Evolutionary conservation across 257 asterid genomes (phyloP).

Genomic region (Schizonepeta tenuifolia): DNA sequence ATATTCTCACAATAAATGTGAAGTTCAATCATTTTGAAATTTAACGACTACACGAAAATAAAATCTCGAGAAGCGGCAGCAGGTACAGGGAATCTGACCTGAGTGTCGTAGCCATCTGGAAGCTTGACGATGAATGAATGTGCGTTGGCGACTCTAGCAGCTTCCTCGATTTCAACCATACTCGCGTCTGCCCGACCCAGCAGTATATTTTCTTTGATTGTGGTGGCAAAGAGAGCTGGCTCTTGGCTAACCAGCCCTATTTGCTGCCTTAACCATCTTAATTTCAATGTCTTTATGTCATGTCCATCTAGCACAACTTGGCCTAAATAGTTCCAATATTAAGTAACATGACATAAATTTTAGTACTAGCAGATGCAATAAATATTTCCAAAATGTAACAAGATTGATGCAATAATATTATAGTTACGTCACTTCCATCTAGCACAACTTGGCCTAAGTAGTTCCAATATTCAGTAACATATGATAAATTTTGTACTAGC

Average conservation of each 20-base stretch:
- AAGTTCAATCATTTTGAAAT: not conserved
- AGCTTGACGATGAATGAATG: conserved; percentile 81
- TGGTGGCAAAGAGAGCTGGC: conserved; percentile 87
- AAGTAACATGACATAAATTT: conserved; percentile 26
- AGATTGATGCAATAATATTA: not conserved
- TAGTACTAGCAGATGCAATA: not conserved
- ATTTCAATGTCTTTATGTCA: conserved; percentile 66
- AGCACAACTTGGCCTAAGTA: conserved; percentile 72
- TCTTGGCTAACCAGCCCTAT: conserved; percentile 94
- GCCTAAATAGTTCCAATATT: conserved; percentile 52
- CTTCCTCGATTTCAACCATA: conserved; percentile 69
- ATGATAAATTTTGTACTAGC: too few relatives aligned
- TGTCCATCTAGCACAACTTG: conserved; percentile 77
- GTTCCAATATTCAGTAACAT: conserved; percentile 35
- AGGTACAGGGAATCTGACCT: conserved; percentile 43
- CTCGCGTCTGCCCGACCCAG: conserved; percentile 76
- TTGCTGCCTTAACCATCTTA: conserved; percentile 84
- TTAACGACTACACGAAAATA: not conserved
- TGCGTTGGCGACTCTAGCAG: conserved; percentile 86
- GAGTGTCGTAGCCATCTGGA: conserved; percentile 82
- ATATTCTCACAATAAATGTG: conserved; percentile 30
- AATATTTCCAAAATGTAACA: not conserved
- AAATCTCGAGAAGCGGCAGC: not conserved
- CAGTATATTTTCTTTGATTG: conserved; percentile 81
- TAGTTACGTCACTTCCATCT: conserved; percentile 40